These are phyloP conservation scores for Hyaloscypha bicolor DNA, from an alignment of 495 filamentous ascomycete genomes.

Conservation along the genomic window DNA sequence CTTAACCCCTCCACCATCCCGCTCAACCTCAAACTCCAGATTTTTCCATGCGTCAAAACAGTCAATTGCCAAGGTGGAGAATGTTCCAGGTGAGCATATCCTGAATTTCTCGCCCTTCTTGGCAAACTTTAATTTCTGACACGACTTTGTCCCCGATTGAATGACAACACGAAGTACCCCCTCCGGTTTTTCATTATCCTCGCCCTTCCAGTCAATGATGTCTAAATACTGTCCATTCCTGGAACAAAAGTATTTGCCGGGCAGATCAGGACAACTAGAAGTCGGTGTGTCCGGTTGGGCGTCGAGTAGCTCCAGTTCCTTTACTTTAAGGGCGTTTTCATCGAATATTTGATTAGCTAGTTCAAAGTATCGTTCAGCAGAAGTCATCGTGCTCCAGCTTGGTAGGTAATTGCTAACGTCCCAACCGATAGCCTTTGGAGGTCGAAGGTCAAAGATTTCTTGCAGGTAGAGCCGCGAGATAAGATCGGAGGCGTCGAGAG, in stretches of 20 bases:
- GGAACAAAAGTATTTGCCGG: conserved; percentile 4
- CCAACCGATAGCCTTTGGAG: conserved; percentile 6
- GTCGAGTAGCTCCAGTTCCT: conserved; percentile 14
- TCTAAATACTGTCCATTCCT: conserved; percentile 6
- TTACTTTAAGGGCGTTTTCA: conserved; percentile 9
- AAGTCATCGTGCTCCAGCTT: background rate
- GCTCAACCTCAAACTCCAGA: conserved; percentile 16
- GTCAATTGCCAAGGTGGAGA: conserved; percentile 12
- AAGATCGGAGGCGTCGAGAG: conserved; percentile 19
- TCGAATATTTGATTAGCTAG: conserved; percentile 13
- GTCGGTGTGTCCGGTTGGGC: conserved; percentile 11
- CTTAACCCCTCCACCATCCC: conserved; percentile 3
- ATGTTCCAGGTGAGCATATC: conserved; percentile 10
- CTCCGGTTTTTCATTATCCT: conserved; percentile 1
- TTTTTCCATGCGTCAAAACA: conserved; percentile 22
- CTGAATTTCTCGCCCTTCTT: conserved; percentile 13
- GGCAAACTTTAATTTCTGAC: conserved; percentile 18
- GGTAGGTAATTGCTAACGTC: background rate
- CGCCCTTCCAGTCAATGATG: conserved; percentile 8
- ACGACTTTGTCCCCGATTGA: conserved; percentile 8
- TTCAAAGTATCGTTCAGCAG: background rate
- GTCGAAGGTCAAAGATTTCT: conserved; percentile 18
- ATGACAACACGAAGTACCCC: conserved; percentile 6
- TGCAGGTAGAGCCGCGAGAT: conserved; percentile 20
- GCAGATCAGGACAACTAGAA: conserved; percentile 12